Evolutionary conservation across 1,139 yeast species (phyloP).

Genomic region (Blastobotrys illinoisensis): DNA sequence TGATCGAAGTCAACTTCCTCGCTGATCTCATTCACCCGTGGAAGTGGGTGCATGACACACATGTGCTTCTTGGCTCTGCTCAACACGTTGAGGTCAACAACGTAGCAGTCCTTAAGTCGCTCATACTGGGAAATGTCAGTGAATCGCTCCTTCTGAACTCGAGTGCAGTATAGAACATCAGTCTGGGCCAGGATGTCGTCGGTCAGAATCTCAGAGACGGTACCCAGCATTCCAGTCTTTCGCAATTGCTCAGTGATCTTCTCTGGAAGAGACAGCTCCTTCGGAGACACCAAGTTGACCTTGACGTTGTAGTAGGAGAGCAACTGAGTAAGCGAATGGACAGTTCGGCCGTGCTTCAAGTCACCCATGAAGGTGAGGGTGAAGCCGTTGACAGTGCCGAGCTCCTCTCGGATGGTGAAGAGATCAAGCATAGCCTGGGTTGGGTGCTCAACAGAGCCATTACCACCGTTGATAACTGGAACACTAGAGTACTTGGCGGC

Average conservation of each 20-base stretch:
- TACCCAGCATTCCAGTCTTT: constrained; percentile 60
- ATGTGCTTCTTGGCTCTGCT: constrained; percentile 94
- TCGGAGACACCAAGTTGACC: constrained; percentile 87
- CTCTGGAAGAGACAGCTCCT: constrained; percentile 77
- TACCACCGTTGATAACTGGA: constrained; percentile 97
- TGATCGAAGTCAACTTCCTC: constrained; percentile 99
- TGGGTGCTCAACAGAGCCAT: constrained; percentile 97
- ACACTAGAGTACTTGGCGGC: constrained; percentile 97
- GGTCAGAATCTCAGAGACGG: constrained; percentile 71
- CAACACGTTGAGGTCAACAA: constrained; percentile 87
- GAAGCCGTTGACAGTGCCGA: constrained; percentile 97
- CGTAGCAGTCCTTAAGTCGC: constrained; percentile 83
- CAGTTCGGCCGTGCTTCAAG: constrained; percentile 96
- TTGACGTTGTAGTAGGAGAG: constrained; percentile 90
- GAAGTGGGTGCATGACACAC: constrained; percentile 99
- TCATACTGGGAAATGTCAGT: constrained; percentile 68
- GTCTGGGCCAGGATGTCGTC: constrained; percentile 81
- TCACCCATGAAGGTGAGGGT: constrained; percentile 99
- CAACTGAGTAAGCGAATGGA: constrained; percentile 89
- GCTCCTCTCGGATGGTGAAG: constrained; percentile 97
- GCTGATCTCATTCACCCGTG: constrained; percentile 92
- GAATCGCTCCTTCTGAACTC: constrained; percentile 97
- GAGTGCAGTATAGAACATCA: constrained; percentile 94
- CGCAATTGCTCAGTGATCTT: constrained; percentile 60
- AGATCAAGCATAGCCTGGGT: constrained; percentile 96